phyloP scores from a whole-genome alignment of 2,329 filamentous ascomycete species.

The Lecanicillium sp. region DNA sequence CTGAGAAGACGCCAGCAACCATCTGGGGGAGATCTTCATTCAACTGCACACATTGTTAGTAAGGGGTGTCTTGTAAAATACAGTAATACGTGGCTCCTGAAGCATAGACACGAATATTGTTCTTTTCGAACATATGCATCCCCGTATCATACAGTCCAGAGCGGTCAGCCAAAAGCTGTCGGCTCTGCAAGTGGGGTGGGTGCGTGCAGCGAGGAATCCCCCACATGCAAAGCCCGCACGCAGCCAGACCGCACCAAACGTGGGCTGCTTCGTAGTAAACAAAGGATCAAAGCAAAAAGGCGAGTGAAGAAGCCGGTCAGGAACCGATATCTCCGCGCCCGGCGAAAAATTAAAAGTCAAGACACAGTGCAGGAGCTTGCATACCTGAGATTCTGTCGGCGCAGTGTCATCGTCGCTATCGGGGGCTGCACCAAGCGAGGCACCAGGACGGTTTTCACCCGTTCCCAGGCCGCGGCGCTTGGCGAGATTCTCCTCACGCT shows the following conservation, averaged over 20 bases:
- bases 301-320: no score
- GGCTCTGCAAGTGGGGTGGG: no score
- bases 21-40: conserved; percentile 97
- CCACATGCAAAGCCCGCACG: not conserved
- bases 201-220: no score
- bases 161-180: not conserved
- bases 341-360: no score
- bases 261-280: not conserved
- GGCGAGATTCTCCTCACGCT: conserved; percentile 97
- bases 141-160: not conserved
- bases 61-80: no score
- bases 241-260: conserved; percentile 7
- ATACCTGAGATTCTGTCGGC: conserved; percentile 93
- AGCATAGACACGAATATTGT: conserved; percentile 1
- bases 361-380: conserved; percentile 12
- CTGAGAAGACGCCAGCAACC: conserved; percentile 96
- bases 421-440: conserved; percentile 75
- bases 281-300: conserved; percentile 3
- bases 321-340: no score
- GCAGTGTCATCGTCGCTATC: conserved; percentile 97
- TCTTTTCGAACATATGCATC: conserved; percentile 16
- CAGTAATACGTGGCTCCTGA: no score
- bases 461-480: conserved; percentile 92
- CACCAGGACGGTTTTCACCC: conserved; percentile 70
- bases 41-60: conserved; percentile 47